Evolutionary conservation across 1,139 yeast genomes (phyloP), one percentile per base, ranked within the genome.

Genomic region (Chernovozyma sophiae-reginae): DNA sequence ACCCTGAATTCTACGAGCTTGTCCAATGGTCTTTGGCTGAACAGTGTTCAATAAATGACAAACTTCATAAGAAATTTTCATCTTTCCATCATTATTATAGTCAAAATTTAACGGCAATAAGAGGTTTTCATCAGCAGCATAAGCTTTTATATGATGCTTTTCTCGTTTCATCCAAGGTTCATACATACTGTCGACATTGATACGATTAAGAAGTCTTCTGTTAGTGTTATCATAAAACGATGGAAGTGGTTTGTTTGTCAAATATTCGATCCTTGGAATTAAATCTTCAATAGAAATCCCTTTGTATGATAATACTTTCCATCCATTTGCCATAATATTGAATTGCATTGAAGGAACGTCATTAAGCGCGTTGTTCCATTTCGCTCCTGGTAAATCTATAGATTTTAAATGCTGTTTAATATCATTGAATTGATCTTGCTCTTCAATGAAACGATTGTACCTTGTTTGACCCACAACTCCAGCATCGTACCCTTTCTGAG

Each of bases 1-100:
- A 0, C 98, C 97, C 52, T 92, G 95, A 14, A 90, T 84, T 47
- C 97, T 72, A 52, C 96, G 73, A 0, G 97, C 97, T 55, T 92
- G 97, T 0, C 97, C 97, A 34, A 92, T 77, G 0, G 97, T 92
- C 39, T 77, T 77, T 0, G 98, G 98, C 44, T 86, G 84, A 12
- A 87, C 77, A 4, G 74, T 72, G 50, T 87, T 86, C 40, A 92
- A 68, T 17, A 86, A 62, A 25, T 69, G 68, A 38, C 86, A 77
- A 17, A 81, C 94, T 53, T 92, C 98, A 29, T 76, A 71, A 0
- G 96, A 86, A 15, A 92, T 56, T 40, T 68, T 69, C 29, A 68
- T 41, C 49, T 52, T 60, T 3, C 74, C 74, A 30, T 62, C 62
- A 35, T 59, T 56, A 8, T 72, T 55, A 55, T 90, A 92, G 45